Evolutionary conservation across 2,329 filamentous ascomycete genomes (phyloP).

Genomic region (Sclerotinia sclerotiorum): DNA sequence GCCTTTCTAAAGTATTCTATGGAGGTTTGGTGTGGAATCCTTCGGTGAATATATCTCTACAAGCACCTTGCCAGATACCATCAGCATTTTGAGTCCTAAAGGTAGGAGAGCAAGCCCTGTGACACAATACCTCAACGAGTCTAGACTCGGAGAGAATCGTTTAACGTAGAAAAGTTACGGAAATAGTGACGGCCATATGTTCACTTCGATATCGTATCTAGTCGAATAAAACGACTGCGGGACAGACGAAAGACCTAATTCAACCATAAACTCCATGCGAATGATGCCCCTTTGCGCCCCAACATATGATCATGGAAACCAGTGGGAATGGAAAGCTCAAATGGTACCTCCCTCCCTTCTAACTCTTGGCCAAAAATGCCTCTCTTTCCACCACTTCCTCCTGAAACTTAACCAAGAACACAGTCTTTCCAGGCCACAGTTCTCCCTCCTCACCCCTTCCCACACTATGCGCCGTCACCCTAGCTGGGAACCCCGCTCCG

Average conservation of each 20-base stretch:
- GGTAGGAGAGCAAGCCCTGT: neutral
- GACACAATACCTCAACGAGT: neutral
- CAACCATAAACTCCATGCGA: conserved; percentile 6
- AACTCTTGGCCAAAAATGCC: conserved; percentile 67
- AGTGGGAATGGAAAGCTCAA: neutral
- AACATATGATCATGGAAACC: conserved; percentile 5
- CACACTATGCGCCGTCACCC: conserved; percentile 85
- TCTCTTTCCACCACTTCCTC: conserved; percentile 91
- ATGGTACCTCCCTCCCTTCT: conserved; percentile 6
- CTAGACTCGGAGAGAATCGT: neutral
- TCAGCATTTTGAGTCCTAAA: neutral
- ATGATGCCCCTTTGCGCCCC: conserved; percentile 3
- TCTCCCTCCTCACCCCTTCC: conserved; percentile 60
- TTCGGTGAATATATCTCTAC: neutral
- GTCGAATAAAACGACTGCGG: neutral
- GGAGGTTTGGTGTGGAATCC: neutral
- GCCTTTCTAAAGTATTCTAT: neutral
- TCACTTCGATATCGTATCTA: conserved; percentile 3
- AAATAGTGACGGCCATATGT: neutral
- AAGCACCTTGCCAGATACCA: neutral
- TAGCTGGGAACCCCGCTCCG: conserved; percentile 83
- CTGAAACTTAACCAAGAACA: conserved; percentile 92
- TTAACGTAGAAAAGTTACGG: neutral
- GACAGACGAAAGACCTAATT: neutral
- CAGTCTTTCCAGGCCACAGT: conserved; percentile 95